A percentile compares a stretch with the other conserved stretches of the same genome.
These are phyloP conservation scores for Millerozyma miso DNA, from an alignment of 805 yeast genomes.

Conservation along the genomic window DNA sequence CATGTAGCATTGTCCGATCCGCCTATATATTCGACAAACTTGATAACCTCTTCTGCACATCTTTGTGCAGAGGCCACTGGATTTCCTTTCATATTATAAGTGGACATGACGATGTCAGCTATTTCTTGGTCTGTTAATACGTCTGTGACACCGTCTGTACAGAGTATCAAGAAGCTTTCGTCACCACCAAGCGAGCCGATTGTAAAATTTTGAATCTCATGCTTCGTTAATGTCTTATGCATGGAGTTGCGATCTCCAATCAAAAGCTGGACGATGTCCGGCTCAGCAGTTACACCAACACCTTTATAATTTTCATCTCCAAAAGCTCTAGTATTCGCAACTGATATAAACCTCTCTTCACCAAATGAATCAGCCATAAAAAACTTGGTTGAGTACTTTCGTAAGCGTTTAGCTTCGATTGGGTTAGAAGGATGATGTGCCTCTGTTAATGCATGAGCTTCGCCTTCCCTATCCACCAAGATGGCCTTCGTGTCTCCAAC, in stretches of 20 bases:
- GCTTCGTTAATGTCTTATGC: conserved; percentile 33
- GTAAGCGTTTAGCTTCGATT: conserved; percentile 67
- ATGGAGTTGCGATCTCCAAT: conserved; percentile 51
- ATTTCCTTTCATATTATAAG: conserved; percentile 60
- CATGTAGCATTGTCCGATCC: conserved; percentile 98
- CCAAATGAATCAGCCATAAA: conserved; percentile 90
- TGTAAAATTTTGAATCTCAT: conserved; percentile 32
- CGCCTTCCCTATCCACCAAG: conserved; percentile 75
- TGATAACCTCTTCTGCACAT: conserved; percentile 81
- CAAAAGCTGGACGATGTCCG: conserved; percentile 69
- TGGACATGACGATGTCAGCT: conserved; percentile 77
- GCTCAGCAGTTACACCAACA: conserved; percentile 88
- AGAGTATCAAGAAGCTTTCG: conserved; percentile 78
- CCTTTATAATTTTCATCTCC: conserved; percentile 83
- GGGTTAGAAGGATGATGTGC: conserved; percentile 88
- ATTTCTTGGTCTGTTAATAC: conserved; percentile 84
- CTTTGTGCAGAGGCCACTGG: conserved; percentile 74
- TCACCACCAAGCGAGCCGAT: conserved; percentile 65
- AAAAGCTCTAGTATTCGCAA: conserved; percentile 90
- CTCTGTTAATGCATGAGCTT: conserved; percentile 72
- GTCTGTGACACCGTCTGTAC: conserved; percentile 86
- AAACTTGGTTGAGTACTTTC: conserved; percentile 55
- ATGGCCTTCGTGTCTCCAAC: conserved; percentile 90
- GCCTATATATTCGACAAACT: conserved; percentile 79
- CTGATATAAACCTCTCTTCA: conserved; percentile 74